Base-by-base conservation (phyloP, 1,284 basidiomycete species). In the Pyrrhoderma noxium region DNA sequence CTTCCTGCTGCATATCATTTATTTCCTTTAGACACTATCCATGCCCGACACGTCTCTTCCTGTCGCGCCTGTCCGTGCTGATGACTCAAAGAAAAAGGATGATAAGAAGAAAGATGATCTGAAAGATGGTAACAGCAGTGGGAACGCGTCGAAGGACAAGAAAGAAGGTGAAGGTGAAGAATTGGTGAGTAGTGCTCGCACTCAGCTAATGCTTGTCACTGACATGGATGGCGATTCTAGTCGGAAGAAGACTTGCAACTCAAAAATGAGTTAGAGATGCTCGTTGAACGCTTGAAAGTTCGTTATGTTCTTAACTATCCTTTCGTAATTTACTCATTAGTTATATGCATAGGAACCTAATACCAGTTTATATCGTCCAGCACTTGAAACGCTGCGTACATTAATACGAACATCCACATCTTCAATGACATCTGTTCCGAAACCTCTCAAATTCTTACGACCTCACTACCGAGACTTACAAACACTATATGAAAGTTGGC, bases 401-500 rank as follows among this genome's bases (percentile, higher is more conserved):
- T 75, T 99, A 37, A 99, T 99, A 62, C 77, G 93, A 62, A 98
- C 96, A 3, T 94, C 93, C 19, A 99, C 96, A 3, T 95, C 92
- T 18, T 98, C 93, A 5, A 98, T 99, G 95, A 99, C 96, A n/a
- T 95, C 92, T 13, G 96, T 99, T 11, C 96, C 96, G 2, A 99
- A 99, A 74, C 96, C 96, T 34, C 80, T 99, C 57, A 99, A 99
- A 70, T 99, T 99, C 72, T 79, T 99, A 45, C 85, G 94, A 55
- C 95, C 94, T 23, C 89, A 94, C 65, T 99, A 96, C 67, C 88
- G 89, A 39, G 88, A 87, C 57, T 76, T 99, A 49, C 90, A 93
- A 65, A 70, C 71, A 35, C 71, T 95, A 18, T 88, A 92, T 67
- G 86, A 90, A 55, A 75, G 76, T 44, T 97, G 92, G 92, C 63